Base-by-base conservation (phyloP, 1,284 basidiomycete species). In the Rhodotorula sp. region DNA sequence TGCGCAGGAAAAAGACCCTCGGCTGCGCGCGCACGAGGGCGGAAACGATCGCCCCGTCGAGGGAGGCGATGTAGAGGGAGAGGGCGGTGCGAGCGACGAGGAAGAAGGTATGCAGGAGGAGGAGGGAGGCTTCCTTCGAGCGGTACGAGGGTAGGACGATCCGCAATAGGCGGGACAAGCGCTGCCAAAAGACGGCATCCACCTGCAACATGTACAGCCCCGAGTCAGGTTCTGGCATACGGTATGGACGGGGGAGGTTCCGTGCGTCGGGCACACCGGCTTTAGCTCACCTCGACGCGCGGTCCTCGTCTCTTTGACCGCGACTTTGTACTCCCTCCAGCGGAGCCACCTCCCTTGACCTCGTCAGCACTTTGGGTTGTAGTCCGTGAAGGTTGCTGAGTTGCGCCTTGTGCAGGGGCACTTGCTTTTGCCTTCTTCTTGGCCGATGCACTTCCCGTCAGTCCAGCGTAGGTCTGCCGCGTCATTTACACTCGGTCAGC, bases 31-130 rank as follows among this genome's bases (percentile, higher is more conserved):
- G 88, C n/a, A 98, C 95, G 14, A 98, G 86, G 26, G 92, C 92
- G 3, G 93, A 93, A 0, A 99, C 95, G 76, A 99, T 95, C 77
- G 89, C 88, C 80, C 94, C 95, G 78, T 98, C 95, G 61, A 98
- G 84, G 62, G 91, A 88, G 14, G 95, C 95, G 60, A 99, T 93
- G 79, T 97, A 97, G n/a, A 99, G 84, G 33, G 91, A 93, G 64
- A 98, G 88, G 17, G 91, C 89, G 4, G 95, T 98, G 71, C 95
- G 84, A 71, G 92, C 89, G 24, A 98, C 85, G 64, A 99, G 85
- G 74, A 98, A 86, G 77, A 87, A 87, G 7, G 93, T 91, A 79
- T 98, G 94, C 82, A 93, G 89, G 65, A 89, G 83, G 10, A 99
- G 85, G 68, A 98, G 86, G 56, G 91, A 83, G 0, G 93, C 91